phyloP scores from a whole-genome alignment of 495 filamentous ascomycete species.

The Hyaloscypha bicolor region DNA sequence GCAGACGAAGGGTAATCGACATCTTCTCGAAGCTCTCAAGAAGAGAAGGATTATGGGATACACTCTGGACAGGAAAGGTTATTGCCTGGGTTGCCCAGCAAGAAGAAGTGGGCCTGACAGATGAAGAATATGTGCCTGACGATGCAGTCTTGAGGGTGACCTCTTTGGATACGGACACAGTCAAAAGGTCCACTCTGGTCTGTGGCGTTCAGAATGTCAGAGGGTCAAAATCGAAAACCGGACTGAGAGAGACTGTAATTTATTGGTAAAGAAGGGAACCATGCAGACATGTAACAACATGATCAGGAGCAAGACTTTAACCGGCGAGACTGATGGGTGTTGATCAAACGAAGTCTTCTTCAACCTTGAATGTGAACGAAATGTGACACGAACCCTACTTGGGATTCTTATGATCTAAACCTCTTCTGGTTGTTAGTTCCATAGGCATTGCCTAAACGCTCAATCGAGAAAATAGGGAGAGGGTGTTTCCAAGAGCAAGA shows the following conservation, averaged over 20 bases:
- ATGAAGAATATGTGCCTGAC: slow-evolving; percentile 5
- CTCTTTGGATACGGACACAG: background rate
- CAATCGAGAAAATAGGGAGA: background rate
- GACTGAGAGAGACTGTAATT: background rate
- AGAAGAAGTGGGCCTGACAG: background rate
- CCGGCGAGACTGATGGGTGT: background rate
- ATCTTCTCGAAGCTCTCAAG: background rate
- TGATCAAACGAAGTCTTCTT: too few relatives aligned
- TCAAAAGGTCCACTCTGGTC: background rate
- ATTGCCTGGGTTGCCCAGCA: background rate
- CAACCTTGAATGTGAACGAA: too few relatives aligned
- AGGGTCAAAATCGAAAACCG: background rate
- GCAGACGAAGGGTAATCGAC: background rate
- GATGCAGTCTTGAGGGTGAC: background rate
- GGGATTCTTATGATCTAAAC: too few relatives aligned
- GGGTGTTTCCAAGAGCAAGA: background rate
- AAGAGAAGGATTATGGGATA: slow-evolving; percentile 6
- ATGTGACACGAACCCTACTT: background rate
- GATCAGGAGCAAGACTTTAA: background rate
- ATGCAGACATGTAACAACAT: background rate
- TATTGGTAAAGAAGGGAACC: background rate
- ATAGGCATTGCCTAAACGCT: background rate
- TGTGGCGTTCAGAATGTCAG: background rate
- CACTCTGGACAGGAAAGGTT: background rate
- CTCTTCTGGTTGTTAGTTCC: too few relatives aligned